A percentile compares a stretch with the other conserved stretches of the same genome.
These are phyloP conservation scores for Cladosporium cucumerinum DNA, from an alignment of 2,329 filamentous ascomycete genomes.

Conservation along the genomic window DNA sequence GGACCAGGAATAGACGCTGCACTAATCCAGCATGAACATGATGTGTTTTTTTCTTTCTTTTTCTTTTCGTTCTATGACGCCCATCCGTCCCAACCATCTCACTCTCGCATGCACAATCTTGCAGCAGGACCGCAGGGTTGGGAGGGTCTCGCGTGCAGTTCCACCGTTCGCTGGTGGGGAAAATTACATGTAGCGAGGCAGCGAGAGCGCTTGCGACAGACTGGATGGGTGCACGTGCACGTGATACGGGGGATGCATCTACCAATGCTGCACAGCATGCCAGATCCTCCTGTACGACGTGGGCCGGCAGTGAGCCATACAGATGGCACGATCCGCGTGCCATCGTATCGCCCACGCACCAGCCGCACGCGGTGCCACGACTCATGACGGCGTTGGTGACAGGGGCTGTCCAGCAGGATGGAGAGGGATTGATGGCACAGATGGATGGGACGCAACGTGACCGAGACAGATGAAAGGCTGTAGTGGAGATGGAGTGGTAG, in stretches of 20 bases:
- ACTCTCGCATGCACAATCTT: conserved; percentile 5
- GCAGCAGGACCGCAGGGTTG: conserved; percentile 11
- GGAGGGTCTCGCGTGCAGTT: conserved; percentile 1
- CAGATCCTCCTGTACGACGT: conserved; percentile 24
- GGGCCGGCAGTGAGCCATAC: conserved; percentile 19
- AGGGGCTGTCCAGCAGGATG: conserved; percentile 15
- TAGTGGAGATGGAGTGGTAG: background rate
- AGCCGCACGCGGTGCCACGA: conserved; percentile 1
- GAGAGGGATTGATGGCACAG: conserved; percentile 18
- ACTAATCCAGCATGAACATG: background rate
- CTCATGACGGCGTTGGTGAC: background rate
- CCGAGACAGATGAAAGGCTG: conserved; percentile 19
- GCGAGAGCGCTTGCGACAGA: background rate
- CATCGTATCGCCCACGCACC: background rate
- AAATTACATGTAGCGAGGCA: background rate
- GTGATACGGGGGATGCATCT: conserved; percentile 22
- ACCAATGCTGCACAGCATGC: conserved; percentile 20
- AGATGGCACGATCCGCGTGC: conserved; percentile 22
- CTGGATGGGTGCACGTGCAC: conserved; percentile 25
- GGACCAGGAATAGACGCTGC: conserved; percentile 18
- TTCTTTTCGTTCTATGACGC: background rate
- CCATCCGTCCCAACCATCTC: conserved; percentile 14
- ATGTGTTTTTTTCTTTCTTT: no score
- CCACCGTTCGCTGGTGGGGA: background rate
- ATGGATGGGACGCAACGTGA: conserved; percentile 26